Evolutionary conservation across 768 basidiomycete species (phyloP), one percentile per base, ranked within the genome.

Genomic region (Mycena leptocephala): DNA sequence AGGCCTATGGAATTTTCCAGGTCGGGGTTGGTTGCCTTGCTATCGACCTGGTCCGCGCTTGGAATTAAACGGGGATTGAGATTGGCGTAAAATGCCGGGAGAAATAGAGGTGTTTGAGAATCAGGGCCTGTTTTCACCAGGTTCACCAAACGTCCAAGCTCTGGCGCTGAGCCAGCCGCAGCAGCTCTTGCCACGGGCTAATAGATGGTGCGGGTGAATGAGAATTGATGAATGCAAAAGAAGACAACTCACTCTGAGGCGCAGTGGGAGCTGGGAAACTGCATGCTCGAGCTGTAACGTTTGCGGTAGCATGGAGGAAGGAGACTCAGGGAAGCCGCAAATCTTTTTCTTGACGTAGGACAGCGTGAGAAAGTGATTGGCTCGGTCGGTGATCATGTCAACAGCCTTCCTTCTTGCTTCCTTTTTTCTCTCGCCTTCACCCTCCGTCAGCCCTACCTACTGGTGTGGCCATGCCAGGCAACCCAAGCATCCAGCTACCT

Each of bases 401-500:
- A 6, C 35, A 13, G 7, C 35, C 35, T 6, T 13, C 35, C 35
- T 6, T 6, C 35, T n/a, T n/a, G 35, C 35, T 13, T 13, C 6
- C 35, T 13, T 37, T 13, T 6, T 37, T 37, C 35, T 37, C 35
- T 37, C 13, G n/a, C 35, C 35, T 37, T 6, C 35, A 6, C 35
- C 7, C 13, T 6, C 35, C 35, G 35, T 37, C 13, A 37, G 39
- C 13, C 7, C 11, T 18, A 41, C 13, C 13, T 41, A 10, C 2
- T 41, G 18, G 11, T 41, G 39, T 41, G 39, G 3, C 18, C 56
- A 77, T 77, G 76, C 64, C 76, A 18, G 26, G 30, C 63, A 66
- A 28, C 62, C 8, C 71, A 37, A 88, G 87, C 79, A 87, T 86
- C 79, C 88, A 88, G 75, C 84, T 89, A 5, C 88, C 88, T 9